Base-by-base conservation (phyloP, 1,284 basidiomycete genomes). In the Ceratobasidium sp. region DNA sequence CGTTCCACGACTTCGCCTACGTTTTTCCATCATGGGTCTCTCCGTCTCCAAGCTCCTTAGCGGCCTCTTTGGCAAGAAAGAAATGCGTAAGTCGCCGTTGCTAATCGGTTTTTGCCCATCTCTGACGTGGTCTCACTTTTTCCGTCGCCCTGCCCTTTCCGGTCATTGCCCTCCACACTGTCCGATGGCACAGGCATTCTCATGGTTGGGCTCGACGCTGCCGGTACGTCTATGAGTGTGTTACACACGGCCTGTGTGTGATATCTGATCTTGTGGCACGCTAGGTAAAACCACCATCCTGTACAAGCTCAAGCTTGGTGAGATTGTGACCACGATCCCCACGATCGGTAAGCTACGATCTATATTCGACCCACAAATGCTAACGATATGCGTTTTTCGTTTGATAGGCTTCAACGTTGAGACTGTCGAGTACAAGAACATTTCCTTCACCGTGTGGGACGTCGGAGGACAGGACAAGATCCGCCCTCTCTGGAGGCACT, bases 261-360 rank as follows among this genome's bases (percentile, higher is more conserved):
- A 42, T 38, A 38, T 56, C 60, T 72, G 38, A 62, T 51, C 49
- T 60, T 28, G 38, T 48, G 30, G 42, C 62, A 61, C 40, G 36
- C 14, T 25, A 67, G 63, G 63, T 84, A 96, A 96, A 84, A 96
- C 94, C 75, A 98, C 97, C 80, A 99, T 98, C 79, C 86, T 99
- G 78, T 98, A 98, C 87, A 98, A 98, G 86, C 87, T 87, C 77
- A 98, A 99, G 86, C 89, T 98, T 72, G 96, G 96, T 82, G 96
- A 98, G 85, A 98, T 96, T 82, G 96, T 99, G 81, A 98, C 96
- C 76, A 98, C 96, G 76, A 98, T 99, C 82, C 96, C 96, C 74
- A 99, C 96, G 79, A 98, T 98, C 82, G 95, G 95, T 95, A 79
- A 80, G 91, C 40, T 16, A 44, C 28, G 64, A 12, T 42, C 56